Evolutionary conservation across 805 yeast genomes (phyloP), one percentile per base, ranked within the genome.

Genomic region (Metschnikowia cerradonensis): DNA sequence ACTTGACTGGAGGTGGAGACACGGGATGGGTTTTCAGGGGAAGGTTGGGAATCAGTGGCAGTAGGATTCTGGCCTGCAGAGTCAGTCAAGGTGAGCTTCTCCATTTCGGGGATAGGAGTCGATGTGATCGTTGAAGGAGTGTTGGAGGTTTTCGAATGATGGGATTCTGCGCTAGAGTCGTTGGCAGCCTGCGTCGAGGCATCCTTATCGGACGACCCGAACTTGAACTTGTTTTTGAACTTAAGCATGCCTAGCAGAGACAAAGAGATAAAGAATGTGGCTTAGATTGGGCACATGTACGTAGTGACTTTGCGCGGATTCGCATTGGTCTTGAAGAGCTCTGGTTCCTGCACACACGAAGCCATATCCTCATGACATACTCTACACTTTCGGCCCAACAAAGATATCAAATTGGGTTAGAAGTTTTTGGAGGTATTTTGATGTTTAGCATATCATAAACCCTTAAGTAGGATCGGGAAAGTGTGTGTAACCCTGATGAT

Each of bases 171-270:
- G 17, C 45, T 30, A 17, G 48, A 23, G 17, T 35, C 41, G 20
- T 13, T 11, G 20, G 48, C 26, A 14, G 44, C 26, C 30, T 49
- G 41, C 35, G 17, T 7, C 5, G 45, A 41, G 4, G 56, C 35
- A 22, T 58, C 60, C 35, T 55, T 59, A 8, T 54, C 61, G 41
- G 57, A 48, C 6, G 61, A 47, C 47, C 63, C 56, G 53, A 66
- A 64, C 51, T 61, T 65, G 55, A 66, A 64, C 50, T 66, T 66
- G 52, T 66, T 66, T 46, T 65, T 66, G 58, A 66, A 62, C 52
- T 65, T 66, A 48, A 66, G 63, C 70, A 66, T 66, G 22, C 8
- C 34, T 26, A 23, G 23, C 17, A 35, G 30, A 26, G 23, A 35
- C 17, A 20, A 31, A 35, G 41, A 3, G 22, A 40, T 20, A 23